These are phyloP conservation scores for Pseudogymnoascus sp. DNA, from an alignment of 2,329 filamentous ascomycete genomes.

Conservation along the genomic window DNA sequence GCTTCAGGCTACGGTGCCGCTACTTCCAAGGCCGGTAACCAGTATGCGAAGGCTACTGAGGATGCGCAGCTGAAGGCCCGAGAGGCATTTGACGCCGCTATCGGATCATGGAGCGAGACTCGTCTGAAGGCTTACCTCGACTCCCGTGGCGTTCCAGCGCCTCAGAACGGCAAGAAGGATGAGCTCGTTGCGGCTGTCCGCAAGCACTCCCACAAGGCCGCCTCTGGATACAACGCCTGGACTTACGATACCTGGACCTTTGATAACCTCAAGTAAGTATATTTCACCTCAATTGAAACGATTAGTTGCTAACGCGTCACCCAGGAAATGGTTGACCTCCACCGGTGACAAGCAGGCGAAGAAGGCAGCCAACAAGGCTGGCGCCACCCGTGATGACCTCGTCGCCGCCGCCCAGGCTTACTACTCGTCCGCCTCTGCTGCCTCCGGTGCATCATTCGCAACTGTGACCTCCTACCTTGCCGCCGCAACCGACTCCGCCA, in stretches of 20 bases:
- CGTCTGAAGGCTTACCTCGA: slow-evolving; percentile 73
- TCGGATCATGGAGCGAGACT: slow-evolving; percentile 62
- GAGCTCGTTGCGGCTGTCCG: slow-evolving; percentile 69
- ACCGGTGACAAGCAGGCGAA: slow-evolving; percentile 48
- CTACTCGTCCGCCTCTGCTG: slow-evolving; percentile 50
- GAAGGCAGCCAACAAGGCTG: slow-evolving; percentile 53
- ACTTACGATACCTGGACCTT: slow-evolving; percentile 70
- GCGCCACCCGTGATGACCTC: slow-evolving; percentile 64
- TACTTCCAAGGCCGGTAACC: slow-evolving; percentile 65
- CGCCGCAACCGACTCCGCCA: slow-evolving; percentile 55
- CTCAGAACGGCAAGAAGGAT: slow-evolving; percentile 62
- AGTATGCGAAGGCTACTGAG: slow-evolving; percentile 69
- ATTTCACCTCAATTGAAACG: neutral
- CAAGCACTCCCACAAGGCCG: slow-evolving; percentile 62
- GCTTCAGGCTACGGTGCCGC: slow-evolving; percentile 58
- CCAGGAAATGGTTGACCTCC: slow-evolving; percentile 38
- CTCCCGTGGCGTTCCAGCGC: slow-evolving; percentile 66
- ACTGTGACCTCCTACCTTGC: slow-evolving; percentile 64
- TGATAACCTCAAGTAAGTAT: slow-evolving; percentile 55
- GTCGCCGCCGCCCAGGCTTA: slow-evolving; percentile 54
- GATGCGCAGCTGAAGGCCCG: slow-evolving; percentile 53
- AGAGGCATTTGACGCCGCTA: slow-evolving; percentile 57
- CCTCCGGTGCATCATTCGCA: slow-evolving; percentile 51
- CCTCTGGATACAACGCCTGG: slow-evolving; percentile 62
- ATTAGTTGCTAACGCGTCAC: neutral